phyloP scores from a whole-genome alignment of 2,329 filamentous ascomycete genomes.

The Ophiostoma ips region DNA sequence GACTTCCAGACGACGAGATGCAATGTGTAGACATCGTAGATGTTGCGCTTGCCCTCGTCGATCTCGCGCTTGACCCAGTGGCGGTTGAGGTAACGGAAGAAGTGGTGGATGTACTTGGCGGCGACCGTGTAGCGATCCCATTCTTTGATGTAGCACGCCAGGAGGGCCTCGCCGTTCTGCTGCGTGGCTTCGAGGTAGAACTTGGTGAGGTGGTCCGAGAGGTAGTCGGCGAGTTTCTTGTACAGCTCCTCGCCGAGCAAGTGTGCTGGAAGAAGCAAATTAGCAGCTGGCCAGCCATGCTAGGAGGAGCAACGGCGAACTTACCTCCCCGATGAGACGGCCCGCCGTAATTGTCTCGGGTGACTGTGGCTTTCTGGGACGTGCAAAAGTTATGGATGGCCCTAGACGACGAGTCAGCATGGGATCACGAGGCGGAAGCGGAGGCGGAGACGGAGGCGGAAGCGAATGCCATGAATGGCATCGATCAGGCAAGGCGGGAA shows the following conservation, averaged over 20 bases:
- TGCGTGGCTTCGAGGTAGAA: slow-evolving; percentile 19
- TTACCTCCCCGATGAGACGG: slow-evolving; percentile 3
- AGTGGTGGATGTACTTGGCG: slow-evolving; percentile 92
- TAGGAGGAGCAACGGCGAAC: neutral
- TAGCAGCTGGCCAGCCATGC: neutral
- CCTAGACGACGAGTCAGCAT: slow-evolving; percentile 38
- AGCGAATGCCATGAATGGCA: too few relatives aligned
- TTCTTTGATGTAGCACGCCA: slow-evolving; percentile 89
- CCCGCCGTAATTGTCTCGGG: neutral
- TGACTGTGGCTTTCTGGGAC: slow-evolving; percentile 56
- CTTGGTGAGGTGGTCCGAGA: slow-evolving; percentile 54
- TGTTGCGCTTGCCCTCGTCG: slow-evolving; percentile 95
- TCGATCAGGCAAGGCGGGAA: too few relatives aligned
- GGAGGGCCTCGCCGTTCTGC: slow-evolving; percentile 78
- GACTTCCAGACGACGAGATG: slow-evolving; percentile 92
- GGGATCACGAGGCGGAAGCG: too few relatives aligned
- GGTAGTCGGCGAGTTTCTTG: slow-evolving; percentile 75
- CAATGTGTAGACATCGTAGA: slow-evolving; percentile 95
- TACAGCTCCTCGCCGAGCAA: slow-evolving; percentile 93
- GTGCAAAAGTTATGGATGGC: slow-evolving; percentile 99
- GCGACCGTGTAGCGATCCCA: slow-evolving; percentile 93
- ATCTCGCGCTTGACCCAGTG: slow-evolving; percentile 99
- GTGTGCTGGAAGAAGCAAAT: slow-evolving; percentile 48
- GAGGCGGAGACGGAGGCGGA: too few relatives aligned
- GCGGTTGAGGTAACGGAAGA: slow-evolving; percentile 90